phyloP scores from a whole-genome alignment of 177 flowering plant genomes.

The Vitis hybrid region DNA sequence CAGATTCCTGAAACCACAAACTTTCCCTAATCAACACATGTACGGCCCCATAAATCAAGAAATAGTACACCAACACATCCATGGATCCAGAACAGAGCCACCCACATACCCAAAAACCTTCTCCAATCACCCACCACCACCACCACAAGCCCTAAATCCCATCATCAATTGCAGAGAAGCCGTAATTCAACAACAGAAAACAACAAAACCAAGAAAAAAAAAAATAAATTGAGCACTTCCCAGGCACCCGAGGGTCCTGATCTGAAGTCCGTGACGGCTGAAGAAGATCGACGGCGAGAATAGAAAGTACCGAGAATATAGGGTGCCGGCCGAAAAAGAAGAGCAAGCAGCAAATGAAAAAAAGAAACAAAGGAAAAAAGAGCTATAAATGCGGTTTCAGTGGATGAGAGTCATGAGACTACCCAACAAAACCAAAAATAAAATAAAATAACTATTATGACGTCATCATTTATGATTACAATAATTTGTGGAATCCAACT shows the following conservation, averaged over 20 bases:
- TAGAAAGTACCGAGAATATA: not conserved
- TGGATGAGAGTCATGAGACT: not conserved
- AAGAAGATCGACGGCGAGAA: not conserved
- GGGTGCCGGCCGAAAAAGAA: not conserved
- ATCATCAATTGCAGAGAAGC: not conserved
- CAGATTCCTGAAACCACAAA: not conserved
- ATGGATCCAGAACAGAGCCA: conserved; percentile 25
- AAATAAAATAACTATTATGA: not conserved
- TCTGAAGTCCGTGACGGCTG: not conserved
- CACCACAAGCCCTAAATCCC: not conserved
- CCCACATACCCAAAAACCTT: conserved; percentile 21
- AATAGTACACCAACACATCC: conserved; percentile 22
- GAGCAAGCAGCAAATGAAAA: conserved; percentile 5
- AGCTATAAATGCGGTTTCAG: conserved; percentile 16
- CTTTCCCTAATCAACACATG: conserved; percentile 1
- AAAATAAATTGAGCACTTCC: not conserved
- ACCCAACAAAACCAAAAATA: too few relatives aligned
- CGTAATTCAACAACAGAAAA: not conserved
- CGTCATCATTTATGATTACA: not conserved
- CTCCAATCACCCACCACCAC: conserved; percentile 2
- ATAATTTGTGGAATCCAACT: too few relatives aligned
- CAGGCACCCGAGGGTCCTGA: not conserved
- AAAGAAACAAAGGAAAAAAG: conserved; percentile 20
- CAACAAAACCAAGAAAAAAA: not conserved
- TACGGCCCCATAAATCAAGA: conserved; percentile 18